These are phyloP conservation scores for Haplosporangium sp. DNA, from an alignment of 371 early-diverging fungal genomes.

Conservation along the genomic window DNA sequence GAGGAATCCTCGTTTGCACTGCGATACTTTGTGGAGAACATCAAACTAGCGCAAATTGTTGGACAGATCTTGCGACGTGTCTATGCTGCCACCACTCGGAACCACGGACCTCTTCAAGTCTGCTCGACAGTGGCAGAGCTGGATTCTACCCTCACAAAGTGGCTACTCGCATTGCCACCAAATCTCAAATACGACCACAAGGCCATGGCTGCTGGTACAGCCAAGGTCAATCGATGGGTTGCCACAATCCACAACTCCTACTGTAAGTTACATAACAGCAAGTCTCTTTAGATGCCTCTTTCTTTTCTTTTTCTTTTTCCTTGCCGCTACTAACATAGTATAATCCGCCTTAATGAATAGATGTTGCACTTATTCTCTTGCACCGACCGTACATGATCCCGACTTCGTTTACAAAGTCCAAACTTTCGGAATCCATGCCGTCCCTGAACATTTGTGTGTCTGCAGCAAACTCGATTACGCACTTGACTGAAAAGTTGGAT, in stretches of 20 bases:
- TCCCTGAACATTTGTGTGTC: constrained; percentile 35
- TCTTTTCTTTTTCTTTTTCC: not conserved
- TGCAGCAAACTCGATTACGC: constrained; percentile 37
- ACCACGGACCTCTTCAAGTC: constrained; percentile 20
- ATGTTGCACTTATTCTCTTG: constrained; percentile 61
- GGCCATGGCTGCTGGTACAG: constrained; percentile 5
- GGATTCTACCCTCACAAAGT: constrained; percentile 31
- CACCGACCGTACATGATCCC: constrained; percentile 65
- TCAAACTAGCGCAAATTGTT: constrained; percentile 27
- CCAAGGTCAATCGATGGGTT: constrained; percentile 22
- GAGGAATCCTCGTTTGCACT: constrained; percentile 17
- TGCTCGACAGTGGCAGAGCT: constrained; percentile 28
- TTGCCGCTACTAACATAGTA: too few species aligned
- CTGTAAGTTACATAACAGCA: constrained; percentile 14
- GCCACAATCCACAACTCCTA: constrained; percentile 31
- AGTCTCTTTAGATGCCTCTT: not conserved
- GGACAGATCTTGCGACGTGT: constrained; percentile 25
- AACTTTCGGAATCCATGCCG: constrained; percentile 33
- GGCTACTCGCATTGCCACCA: constrained; percentile 23
- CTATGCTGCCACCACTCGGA: constrained; percentile 24
- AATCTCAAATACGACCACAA: constrained; percentile 26
- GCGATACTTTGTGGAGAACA: constrained; percentile 27
- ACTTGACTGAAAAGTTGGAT: constrained; percentile 11
- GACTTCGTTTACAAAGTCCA: constrained; percentile 26
- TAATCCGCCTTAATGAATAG: not conserved